Percentiles rank a stretch among this genome's conserved stretches.
Conservation (phyloP, 768 basidiomycete genomes). For the Pleurotus platypus region DNA sequence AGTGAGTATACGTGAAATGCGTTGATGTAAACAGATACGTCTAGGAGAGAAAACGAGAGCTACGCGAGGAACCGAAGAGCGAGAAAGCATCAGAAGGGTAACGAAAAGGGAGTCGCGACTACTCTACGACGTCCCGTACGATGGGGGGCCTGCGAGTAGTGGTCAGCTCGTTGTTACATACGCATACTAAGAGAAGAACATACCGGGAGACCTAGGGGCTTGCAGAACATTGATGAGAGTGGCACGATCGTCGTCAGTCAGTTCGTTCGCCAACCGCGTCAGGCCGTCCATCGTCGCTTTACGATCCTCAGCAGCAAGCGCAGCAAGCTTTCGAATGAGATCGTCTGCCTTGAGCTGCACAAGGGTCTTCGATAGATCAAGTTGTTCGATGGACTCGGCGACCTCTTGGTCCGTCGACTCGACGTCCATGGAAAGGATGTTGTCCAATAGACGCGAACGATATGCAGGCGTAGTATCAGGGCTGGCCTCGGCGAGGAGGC, state of each 20-base stretch:
- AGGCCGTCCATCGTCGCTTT: conserved; percentile 77
- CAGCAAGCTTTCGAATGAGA: conserved; percentile 62
- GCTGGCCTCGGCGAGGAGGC: conserved; percentile 63
- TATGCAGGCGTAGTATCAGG: conserved; percentile 70
- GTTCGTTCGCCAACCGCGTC: conserved; percentile 64
- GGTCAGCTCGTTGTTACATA: conserved; percentile 2
- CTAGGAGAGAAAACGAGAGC: background rate
- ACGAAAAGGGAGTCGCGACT: background rate
- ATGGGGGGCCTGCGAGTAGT: conserved; percentile 32
- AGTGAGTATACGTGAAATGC: background rate
- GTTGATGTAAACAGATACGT: background rate
- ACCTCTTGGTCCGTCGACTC: conserved; percentile 51
- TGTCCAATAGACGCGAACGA: conserved; percentile 59
- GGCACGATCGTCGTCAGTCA: conserved; percentile 71
- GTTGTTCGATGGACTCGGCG: conserved; percentile 64
- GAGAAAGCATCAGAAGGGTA: background rate
- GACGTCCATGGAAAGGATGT: conserved; percentile 53
- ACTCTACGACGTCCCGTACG: conserved; percentile 21
- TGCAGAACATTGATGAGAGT: conserved; percentile 60
- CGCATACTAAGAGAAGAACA: conserved; percentile 17
- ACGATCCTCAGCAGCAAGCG: conserved; percentile 68
- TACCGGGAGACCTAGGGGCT: conserved; percentile 56
- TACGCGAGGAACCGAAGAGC: background rate
- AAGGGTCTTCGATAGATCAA: conserved; percentile 63
- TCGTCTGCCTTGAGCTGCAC: conserved; percentile 68